A percentile compares a stretch with the other conserved stretches of the same genome.
These are phyloP conservation scores for Globisporangium middletonii DNA, from an alignment of 352 stramenopile genomes.

Conservation along the genomic window DNA sequence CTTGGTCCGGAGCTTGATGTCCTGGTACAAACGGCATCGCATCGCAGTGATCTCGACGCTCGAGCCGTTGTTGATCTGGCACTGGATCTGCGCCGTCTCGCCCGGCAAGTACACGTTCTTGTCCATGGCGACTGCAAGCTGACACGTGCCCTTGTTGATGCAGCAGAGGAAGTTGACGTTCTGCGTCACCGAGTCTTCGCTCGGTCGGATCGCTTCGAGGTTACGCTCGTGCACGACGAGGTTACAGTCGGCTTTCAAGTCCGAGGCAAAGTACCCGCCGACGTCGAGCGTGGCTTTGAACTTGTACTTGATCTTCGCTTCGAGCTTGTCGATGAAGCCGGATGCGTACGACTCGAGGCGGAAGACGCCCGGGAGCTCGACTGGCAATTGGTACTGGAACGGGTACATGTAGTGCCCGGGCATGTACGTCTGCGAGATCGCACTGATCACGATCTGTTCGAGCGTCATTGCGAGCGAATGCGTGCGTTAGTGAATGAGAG, in stretches of 20 bases:
- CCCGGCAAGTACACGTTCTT: constrained; percentile 65
- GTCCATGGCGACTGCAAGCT: constrained; percentile 59
- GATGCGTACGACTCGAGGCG: constrained; percentile 40
- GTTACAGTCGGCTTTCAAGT: constrained; percentile 53
- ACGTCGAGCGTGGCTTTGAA: constrained; percentile 69
- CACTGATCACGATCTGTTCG: constrained; percentile 38
- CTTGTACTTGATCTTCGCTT: constrained; percentile 73
- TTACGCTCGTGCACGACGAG: constrained; percentile 58
- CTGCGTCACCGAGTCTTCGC: constrained; percentile 49
- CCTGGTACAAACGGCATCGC: constrained; percentile 49
- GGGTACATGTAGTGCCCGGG: constrained; percentile 52
- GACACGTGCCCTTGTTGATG: constrained; percentile 44
- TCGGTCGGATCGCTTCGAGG: constrained; percentile 31
- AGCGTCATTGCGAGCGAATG: background rate
- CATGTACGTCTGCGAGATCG: constrained; percentile 27
- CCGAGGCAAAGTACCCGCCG: constrained; percentile 45
- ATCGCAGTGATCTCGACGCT: constrained; percentile 51
- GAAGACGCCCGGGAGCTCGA: constrained; percentile 46
- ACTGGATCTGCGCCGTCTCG: constrained; percentile 54
- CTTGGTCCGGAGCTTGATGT: constrained; percentile 29
- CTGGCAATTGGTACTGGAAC: constrained; percentile 60
- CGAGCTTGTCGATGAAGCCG: constrained; percentile 32
- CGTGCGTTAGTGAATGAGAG: background rate
- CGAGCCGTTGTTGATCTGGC: constrained; percentile 55
- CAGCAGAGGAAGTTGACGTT: constrained; percentile 58